Percentiles rank a stretch among this genome's conserved stretches.
phyloP scores from a whole-genome alignment of 2,329 filamentous ascomycete genomes.

The Ceratocystis cubensis region DNA sequence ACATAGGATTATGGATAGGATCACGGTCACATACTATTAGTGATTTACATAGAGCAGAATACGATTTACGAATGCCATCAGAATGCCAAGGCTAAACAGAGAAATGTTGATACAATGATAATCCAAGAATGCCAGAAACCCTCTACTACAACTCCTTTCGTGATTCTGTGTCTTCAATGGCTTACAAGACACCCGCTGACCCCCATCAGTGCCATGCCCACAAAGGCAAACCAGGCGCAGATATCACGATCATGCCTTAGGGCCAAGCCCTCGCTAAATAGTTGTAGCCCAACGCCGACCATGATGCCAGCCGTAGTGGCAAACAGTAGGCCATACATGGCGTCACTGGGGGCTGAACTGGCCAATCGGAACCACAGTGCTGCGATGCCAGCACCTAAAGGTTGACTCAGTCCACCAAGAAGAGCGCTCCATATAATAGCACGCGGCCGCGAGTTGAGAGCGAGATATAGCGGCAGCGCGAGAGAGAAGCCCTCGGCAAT shows the following conservation, averaged over 20 bases:
- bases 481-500: slow-evolving; percentile 95
- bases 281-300: slow-evolving; percentile 79
- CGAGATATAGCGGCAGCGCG: slow-evolving; percentile 84
- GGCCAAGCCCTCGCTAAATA: slow-evolving; percentile 76
- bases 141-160: not conserved
- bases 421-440: slow-evolving; percentile 77
- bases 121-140: not conserved
- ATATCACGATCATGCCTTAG: slow-evolving; percentile 67
- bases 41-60: not conserved
- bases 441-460: slow-evolving; percentile 63
- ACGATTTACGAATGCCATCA: not conserved
- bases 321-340: slow-evolving; percentile 66
- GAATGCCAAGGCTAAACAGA: not conserved
- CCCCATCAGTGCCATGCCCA: slow-evolving; percentile 79
- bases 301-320: slow-evolving; percentile 86
- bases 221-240: slow-evolving; percentile 68
- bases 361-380: slow-evolving; percentile 75
- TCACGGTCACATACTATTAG: not conserved
- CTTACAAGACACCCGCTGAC: slow-evolving; percentile 75
- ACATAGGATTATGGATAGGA: not conserved
- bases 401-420: slow-evolving; percentile 77
- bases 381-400: slow-evolving; percentile 70
- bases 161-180: slow-evolving; percentile 28
- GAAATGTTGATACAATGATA: not conserved
- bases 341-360: slow-evolving; percentile 10